phyloP scores from a whole-genome alignment of 2,329 filamentous ascomycete genomes.

The Xylaria sp. region DNA sequence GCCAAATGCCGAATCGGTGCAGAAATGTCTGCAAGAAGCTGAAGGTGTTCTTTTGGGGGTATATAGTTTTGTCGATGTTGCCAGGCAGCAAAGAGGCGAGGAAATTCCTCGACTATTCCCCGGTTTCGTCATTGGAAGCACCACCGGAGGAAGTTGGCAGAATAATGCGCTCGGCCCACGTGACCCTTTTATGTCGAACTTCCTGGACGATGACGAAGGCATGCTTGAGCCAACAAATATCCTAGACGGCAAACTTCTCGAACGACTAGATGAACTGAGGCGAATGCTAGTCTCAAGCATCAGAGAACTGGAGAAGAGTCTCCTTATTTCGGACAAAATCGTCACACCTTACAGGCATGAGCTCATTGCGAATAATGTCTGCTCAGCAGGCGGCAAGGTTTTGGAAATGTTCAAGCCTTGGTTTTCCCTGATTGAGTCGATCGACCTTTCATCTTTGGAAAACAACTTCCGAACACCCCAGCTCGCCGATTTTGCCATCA shows the following conservation, averaged over 20 bases:
- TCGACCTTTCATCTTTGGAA: constrained; percentile 84
- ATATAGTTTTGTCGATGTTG: constrained; percentile 95
- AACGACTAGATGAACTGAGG: constrained; percentile 87
- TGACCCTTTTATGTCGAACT: constrained; percentile 82
- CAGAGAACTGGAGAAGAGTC: constrained; percentile 85
- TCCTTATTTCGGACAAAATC: constrained; percentile 82
- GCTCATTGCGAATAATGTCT: constrained; percentile 83
- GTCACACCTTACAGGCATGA: constrained; percentile 82
- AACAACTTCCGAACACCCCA: constrained; percentile 86
- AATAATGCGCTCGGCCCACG: constrained; percentile 73
- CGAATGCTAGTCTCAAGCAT: constrained; percentile 86
- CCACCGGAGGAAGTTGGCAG: constrained; percentile 87
- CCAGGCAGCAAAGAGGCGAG: constrained; percentile 90
- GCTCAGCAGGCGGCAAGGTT: constrained; percentile 79
- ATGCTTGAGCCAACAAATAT: constrained; percentile 75
- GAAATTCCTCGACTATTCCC: constrained; percentile 93
- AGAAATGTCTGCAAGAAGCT: constrained; percentile 97
- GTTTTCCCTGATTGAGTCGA: constrained; percentile 89
- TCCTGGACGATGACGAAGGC: constrained; percentile 84
- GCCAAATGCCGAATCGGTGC: constrained; percentile 90
- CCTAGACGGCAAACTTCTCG: constrained; percentile 81
- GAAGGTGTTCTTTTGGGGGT: constrained; percentile 94
- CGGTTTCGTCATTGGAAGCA: constrained; percentile 90
- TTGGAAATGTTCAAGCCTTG: constrained; percentile 91
- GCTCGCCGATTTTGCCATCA: constrained; percentile 84